Evolutionary conservation across 495 filamentous ascomycete species (phyloP).

Genomic region (Lasiosphaeria ovina): DNA sequence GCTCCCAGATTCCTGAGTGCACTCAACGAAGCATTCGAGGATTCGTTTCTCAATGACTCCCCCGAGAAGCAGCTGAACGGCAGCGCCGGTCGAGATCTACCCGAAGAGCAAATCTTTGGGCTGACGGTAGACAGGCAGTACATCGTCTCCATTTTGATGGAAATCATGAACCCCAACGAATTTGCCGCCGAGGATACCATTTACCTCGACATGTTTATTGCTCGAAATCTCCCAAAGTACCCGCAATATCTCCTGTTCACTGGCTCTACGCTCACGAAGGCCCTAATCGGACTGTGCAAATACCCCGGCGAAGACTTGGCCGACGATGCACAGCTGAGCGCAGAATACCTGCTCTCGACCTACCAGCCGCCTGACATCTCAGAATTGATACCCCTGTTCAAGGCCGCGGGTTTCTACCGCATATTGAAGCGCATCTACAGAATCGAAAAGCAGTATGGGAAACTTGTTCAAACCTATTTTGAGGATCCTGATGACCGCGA

Average conservation of each 20-base stretch:
- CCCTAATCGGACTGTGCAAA: conserved; percentile 78
- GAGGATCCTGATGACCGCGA: conserved; percentile 76
- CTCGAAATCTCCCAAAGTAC: conserved; percentile 93
- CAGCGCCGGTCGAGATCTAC: conserved; percentile 45
- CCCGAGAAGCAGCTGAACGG: conserved; percentile 56
- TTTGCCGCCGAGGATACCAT: conserved; percentile 82
- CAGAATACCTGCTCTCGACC: conserved; percentile 89
- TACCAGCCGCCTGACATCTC: conserved; percentile 85
- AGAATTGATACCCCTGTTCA: conserved; percentile 71
- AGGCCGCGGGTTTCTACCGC: conserved; percentile 83
- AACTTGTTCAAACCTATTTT: conserved; percentile 77
- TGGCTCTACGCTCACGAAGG: conserved; percentile 76
- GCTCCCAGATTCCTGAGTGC: conserved; percentile 90
- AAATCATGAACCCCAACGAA: conserved; percentile 73
- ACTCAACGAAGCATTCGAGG: conserved; percentile 96
- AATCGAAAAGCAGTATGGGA: conserved; percentile 74
- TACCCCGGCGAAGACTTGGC: conserved; percentile 78
- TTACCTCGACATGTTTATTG: conserved; percentile 97
- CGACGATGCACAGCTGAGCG: conserved; percentile 92
- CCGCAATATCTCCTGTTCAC: conserved; percentile 91
- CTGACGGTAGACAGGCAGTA: conserved; percentile 85
- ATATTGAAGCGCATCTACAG: conserved; percentile 88
- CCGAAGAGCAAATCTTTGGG: conserved; percentile 64
- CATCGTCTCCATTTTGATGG: conserved; percentile 81
- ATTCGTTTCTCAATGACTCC: conserved; percentile 82